Evolutionary conservation across 176 grass and related monocot genomes (phyloP), one percentile per base, ranked within the genome.

Genomic region (Carex scoparia): DNA sequence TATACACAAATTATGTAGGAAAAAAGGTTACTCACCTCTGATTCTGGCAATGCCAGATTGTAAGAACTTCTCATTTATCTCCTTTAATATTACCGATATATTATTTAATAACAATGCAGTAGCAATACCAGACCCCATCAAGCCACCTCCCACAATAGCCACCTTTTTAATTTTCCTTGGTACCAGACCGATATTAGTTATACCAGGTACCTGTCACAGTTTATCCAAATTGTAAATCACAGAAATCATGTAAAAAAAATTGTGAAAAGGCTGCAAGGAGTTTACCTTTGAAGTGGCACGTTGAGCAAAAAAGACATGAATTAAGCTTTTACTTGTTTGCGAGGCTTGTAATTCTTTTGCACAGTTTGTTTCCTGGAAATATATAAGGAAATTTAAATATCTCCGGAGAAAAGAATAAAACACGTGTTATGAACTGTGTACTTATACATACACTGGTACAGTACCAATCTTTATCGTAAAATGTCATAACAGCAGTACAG

Each of bases 51-150:
- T 88, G 40, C 91, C 88, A 78, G 88, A 68, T 81, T 86, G 59
- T 77, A 93, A 91, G 60, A 86, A 87, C 1, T 91, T 79, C 57
- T 86, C 89, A 89, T 98, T 89, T 59, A 90, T 87, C 87, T 98
- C 92, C 92, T 98, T 94, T 19, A 98, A 84, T 67, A 95, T 68
- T 79, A 98, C 93, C 30, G 56, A 54, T 72, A 91, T 90, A 88
- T 93, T 87, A 23, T 80, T 91, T 28, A 87, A 37, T 85, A 95
- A 82, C 57, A 98, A 85, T 13, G 65, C 83, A 69, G 95, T 93
- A 82, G 93, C 95, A 88, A 98, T 98, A 61, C 90, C 92, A n/a
- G 95, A 91, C 78, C 93, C 93, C 88, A 94, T 94, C 81, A 91
- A 84, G 63, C 92, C 93, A 61, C 93, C 91, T 40, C 91, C 92